These are phyloP conservation scores for Termitomyces sp. DNA, from an alignment of 768 basidiomycete species.

Conservation along the genomic window DNA sequence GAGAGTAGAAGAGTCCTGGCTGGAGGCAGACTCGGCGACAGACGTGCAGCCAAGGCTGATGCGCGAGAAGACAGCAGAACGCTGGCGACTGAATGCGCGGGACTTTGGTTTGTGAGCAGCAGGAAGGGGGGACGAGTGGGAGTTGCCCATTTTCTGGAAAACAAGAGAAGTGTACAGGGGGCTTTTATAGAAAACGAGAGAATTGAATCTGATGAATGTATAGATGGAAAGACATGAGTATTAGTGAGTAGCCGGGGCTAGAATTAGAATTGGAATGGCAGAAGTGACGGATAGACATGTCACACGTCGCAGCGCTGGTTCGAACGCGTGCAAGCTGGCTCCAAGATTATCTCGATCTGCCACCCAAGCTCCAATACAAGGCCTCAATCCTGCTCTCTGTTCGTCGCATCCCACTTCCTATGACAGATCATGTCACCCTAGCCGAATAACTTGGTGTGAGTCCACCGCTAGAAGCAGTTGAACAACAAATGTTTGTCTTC, in stretches of 20 bases:
- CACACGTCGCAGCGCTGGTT: conserved; percentile 12
- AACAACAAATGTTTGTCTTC: neutral
- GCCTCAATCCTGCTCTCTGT: neutral
- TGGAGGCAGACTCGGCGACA: conserved; percentile 25
- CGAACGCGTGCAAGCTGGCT: conserved; percentile 4
- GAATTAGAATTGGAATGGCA: neutral
- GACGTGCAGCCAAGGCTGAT: conserved; percentile 34
- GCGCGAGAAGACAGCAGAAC: conserved; percentile 30
- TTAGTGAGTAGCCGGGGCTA: neutral
- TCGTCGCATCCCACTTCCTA: neutral
- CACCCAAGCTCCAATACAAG: conserved; percentile 8
- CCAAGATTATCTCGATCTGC: conserved; percentile 8
- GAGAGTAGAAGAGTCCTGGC: conserved; percentile 32
- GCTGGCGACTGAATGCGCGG: conserved; percentile 22
- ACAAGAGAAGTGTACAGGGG: neutral
- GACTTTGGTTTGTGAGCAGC: conserved; percentile 5
- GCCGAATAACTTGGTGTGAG: too few species aligned
- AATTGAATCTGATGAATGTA: conserved; percentile 8
- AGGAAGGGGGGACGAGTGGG: conserved; percentile 17
- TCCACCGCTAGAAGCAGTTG: neutral
- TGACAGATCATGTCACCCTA: conserved; percentile 16
- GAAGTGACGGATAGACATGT: conserved; percentile 13
- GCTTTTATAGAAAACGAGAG: conserved; percentile 11
- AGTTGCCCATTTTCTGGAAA: conserved; percentile 24
- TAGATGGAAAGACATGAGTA: conserved; percentile 10